phyloP scores from a whole-genome alignment of 108 stramenopile species.

The Pseudonitzschia delicatissima region DNA sequence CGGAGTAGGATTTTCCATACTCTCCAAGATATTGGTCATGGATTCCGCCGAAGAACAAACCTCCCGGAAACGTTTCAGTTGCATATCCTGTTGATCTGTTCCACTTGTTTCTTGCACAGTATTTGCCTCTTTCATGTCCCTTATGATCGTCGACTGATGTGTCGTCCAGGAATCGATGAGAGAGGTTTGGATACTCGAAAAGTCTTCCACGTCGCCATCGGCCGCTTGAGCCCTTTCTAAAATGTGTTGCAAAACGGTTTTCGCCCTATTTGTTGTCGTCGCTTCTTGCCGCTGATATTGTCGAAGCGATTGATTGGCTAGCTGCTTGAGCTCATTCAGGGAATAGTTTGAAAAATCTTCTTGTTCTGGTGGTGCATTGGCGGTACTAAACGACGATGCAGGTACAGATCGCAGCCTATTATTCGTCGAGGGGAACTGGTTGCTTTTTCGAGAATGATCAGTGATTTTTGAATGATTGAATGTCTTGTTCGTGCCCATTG shows the following conservation, averaged over 20 bases:
- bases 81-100: background rate
- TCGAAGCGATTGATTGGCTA: conserved; percentile 4
- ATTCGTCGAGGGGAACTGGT: too few relatives aligned
- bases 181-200: conserved; percentile 13
- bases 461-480: too few relatives aligned
- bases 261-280: background rate
- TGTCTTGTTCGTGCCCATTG: background rate
- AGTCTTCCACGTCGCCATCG: conserved; percentile 9
- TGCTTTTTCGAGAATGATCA: too few relatives aligned
- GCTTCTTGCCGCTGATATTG: background rate
- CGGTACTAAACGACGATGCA: too few relatives aligned
- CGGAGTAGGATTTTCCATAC: conserved; percentile 13
- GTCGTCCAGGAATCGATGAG: conserved; percentile 33
- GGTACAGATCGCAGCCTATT: too few relatives aligned
- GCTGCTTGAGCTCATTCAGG: background rate
- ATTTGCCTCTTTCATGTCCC: background rate
- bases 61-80: conserved; percentile 1
- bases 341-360: conserved; percentile 4
- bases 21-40: conserved; percentile 12
- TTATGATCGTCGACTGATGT: conserved; percentile 20
- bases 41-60: conserved; percentile 25
- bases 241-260: conserved; percentile 4
- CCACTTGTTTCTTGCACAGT: background rate
- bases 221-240: background rate
- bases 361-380: background rate